Evolutionary conservation across 2,329 filamentous ascomycete genomes (phyloP).

Genomic region (Eutypella sp.): DNA sequence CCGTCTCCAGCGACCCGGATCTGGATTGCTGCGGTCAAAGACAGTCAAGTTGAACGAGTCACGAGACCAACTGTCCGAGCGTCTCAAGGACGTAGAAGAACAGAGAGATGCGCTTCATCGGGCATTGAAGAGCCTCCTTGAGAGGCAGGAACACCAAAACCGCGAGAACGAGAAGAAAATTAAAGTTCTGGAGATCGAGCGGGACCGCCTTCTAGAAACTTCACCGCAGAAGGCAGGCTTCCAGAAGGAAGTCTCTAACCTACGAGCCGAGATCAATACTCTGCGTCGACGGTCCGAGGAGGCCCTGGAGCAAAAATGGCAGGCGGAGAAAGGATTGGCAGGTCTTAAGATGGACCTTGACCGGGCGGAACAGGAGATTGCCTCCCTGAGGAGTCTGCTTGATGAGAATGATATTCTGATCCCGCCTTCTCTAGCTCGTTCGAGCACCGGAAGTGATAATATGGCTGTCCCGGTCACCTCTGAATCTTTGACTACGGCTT

Average conservation of each 20-base stretch:
- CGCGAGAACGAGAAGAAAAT: constrained; percentile 80
- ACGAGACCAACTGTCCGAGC: constrained; percentile 67
- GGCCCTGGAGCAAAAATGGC: constrained; percentile 91
- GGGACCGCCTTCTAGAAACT: constrained; percentile 64
- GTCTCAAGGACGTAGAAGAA: constrained; percentile 86
- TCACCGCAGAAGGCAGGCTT: constrained; percentile 75
- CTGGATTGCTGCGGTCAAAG: constrained; percentile 54
- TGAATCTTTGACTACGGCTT: constrained; percentile 67
- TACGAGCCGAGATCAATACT: constrained; percentile 79
- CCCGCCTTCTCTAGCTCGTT: constrained; percentile 52
- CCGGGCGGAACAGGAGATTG: constrained; percentile 87
- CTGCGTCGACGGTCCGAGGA: constrained; percentile 86
- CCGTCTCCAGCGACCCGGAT: constrained; percentile 34
- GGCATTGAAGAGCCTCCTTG: constrained; percentile 77
- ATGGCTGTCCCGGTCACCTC: constrained; percentile 54
- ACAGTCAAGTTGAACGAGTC: constrained; percentile 54
- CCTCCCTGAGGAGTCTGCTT: constrained; percentile 72
- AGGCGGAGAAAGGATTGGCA: constrained; percentile 83
- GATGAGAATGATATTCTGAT: constrained; percentile 78
- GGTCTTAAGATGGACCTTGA: constrained; percentile 96
- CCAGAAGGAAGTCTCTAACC: constrained; percentile 71
- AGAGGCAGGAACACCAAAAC: constrained; percentile 80
- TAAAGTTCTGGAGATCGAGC: constrained; percentile 68
- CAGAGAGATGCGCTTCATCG: constrained; percentile 90
- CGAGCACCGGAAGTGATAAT: constrained; percentile 34